These are phyloP conservation scores for Tephrocybe sp. DNA, from an alignment of 768 basidiomycete genomes.

Conservation along the genomic window DNA sequence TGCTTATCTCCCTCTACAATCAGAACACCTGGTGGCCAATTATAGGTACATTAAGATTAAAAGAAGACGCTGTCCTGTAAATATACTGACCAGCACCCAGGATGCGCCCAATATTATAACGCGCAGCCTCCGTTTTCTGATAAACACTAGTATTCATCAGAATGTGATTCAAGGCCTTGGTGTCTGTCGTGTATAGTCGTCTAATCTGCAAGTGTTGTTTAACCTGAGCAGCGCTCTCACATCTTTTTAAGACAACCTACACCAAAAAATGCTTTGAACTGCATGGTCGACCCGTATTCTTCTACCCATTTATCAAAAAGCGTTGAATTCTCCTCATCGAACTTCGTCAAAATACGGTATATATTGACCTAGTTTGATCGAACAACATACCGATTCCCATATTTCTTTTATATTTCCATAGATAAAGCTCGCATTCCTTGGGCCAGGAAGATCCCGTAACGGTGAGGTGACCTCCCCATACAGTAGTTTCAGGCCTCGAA, in stretches of 20 bases:
- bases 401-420: conserved; percentile 51
- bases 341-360: not conserved
- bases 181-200: conserved; percentile 14
- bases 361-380: not conserved
- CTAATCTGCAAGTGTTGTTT: conserved; percentile 34
- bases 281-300: conserved; percentile 18
- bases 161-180: conserved; percentile 62
- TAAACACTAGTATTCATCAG: conserved; percentile 56
- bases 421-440: conserved; percentile 42
- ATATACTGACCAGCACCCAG: conserved; percentile 38
- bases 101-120: conserved; percentile 37
- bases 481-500: conserved; percentile 32
- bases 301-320: conserved; percentile 20
- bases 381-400: conserved; percentile 34
- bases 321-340: conserved; percentile 34
- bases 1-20: conserved; percentile 49
- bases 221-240: conserved; percentile 45
- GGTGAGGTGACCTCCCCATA: conserved; percentile 39
- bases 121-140: conserved; percentile 48
- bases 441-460: conserved; percentile 52
- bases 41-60: not conserved
- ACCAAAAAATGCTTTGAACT: conserved; percentile 33
- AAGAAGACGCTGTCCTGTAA: too few relatives aligned
- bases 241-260: conserved; percentile 40
- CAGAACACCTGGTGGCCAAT: conserved; percentile 42